A percentile compares a stretch with the other conserved stretches of the same genome.
Evolutionary conservation across 2,329 filamentous ascomycete genomes (phyloP).

Genomic region (Penicillium sp.): DNA sequence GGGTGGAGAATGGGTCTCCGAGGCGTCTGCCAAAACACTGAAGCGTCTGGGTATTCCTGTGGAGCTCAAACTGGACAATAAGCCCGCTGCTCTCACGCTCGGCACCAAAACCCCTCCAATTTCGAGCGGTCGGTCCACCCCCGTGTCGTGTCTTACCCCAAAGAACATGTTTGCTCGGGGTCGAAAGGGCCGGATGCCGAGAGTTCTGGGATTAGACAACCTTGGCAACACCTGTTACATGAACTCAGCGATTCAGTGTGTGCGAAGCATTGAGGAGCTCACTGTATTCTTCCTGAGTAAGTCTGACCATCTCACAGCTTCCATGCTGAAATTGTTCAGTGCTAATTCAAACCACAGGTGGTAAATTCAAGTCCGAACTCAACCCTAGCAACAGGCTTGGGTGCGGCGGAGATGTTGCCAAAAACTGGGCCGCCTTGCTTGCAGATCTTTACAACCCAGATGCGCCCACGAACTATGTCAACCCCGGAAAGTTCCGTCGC

Average conservation of each 20-base stretch:
- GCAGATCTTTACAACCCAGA: conserved; percentile 73
- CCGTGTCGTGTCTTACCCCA: conserved; percentile 54
- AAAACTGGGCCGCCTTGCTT: conserved; percentile 75
- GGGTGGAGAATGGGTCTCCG: conserved; percentile 60
- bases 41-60: conserved; percentile 54
- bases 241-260: conserved; percentile 95
- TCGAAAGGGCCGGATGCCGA: conserved; percentile 66
- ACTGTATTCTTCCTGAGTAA: conserved; percentile 80
- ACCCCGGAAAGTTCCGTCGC: conserved; percentile 79
- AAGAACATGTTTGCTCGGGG: conserved; percentile 53
- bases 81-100: conserved; percentile 27
- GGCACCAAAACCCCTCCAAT: conserved; percentile 44
- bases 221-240: conserved; percentile 98
- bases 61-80: conserved; percentile 27
- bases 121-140: conserved; percentile 67
- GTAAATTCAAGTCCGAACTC: conserved; percentile 75
- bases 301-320: not conserved
- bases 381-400: conserved; percentile 84
- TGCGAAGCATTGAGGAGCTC: conserved; percentile 89
- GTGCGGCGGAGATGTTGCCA: conserved; percentile 83
- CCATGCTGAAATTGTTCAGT: not conserved
- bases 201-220: conserved; percentile 82
- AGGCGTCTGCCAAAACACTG: conserved; percentile 45
- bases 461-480: conserved; percentile 65
- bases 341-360: conserved; percentile 41